phyloP scores from a whole-genome alignment of 306 rosid genomes.

The Hippophae rhamnoides region DNA sequence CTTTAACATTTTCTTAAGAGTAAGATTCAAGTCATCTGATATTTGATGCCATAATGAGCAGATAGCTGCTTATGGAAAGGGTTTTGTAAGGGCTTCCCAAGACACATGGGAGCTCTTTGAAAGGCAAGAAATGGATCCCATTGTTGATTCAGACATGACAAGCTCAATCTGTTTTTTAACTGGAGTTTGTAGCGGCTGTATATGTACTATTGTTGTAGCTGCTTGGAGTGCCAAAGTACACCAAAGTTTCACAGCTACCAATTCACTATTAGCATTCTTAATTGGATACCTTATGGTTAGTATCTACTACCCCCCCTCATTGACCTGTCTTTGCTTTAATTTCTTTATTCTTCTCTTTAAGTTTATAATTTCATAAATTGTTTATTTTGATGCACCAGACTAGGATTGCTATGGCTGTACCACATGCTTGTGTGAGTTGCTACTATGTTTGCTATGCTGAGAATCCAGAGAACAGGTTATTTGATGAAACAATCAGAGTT shows the following conservation, averaged over 20 bases:
- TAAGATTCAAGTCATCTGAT: too few species aligned
- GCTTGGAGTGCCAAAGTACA: conserved; percentile 74
- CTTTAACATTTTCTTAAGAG: too few species aligned
- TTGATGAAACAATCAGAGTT: conserved; percentile 61
- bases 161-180: conserved; percentile 90
- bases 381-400: conserved; percentile 39
- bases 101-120: conserved; percentile 83
- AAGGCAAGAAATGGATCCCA: conserved; percentile 39
- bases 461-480: conserved; percentile 49
- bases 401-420: conserved; percentile 92
- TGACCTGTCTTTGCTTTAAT: too few species aligned
- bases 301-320: not conserved
- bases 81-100: conserved; percentile 72
- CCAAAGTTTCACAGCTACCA: conserved; percentile 57
- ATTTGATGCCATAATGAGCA: conserved; percentile 20
- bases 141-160: conserved; percentile 81
- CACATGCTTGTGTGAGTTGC: conserved; percentile 93
- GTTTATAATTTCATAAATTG: too few species aligned
- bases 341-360: not conserved
- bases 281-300: conserved; percentile 95
- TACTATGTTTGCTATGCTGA: conserved; percentile 90
- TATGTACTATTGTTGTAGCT: conserved; percentile 75
- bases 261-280: conserved; percentile 66
- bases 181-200: conserved; percentile 84
- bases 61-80: conserved; percentile 84